Evolutionary conservation across 176 grass and related monocot genomes (phyloP).

Genomic region (Rhipidocladum racemiflorum): DNA sequence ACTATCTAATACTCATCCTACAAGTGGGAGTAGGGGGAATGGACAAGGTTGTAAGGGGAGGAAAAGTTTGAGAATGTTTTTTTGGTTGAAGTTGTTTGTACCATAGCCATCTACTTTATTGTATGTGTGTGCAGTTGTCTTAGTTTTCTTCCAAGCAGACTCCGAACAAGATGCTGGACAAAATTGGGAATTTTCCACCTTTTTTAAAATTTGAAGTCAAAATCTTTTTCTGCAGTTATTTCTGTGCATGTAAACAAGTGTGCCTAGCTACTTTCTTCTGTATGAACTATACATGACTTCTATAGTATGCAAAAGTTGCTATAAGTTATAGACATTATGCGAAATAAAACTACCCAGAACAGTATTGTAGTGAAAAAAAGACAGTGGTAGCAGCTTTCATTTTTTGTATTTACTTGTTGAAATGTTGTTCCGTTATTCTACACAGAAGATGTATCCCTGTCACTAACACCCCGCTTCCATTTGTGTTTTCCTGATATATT

Average conservation of each 20-base stretch:
- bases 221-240: background rate
- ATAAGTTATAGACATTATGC: background rate
- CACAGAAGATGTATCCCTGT: background rate
- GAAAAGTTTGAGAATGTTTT: background rate
- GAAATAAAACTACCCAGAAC: background rate
- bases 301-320: background rate
- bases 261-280: background rate
- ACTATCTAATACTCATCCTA: background rate
- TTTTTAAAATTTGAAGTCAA: background rate
- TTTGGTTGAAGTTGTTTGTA: background rate
- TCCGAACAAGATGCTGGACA: background rate
- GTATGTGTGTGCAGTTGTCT: background rate
- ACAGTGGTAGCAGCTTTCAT: background rate
- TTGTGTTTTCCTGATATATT: background rate
- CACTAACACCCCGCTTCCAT: background rate
- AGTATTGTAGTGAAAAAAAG: background rate
- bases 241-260: background rate
- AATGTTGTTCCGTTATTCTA: background rate
- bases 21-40: background rate
- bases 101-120: background rate
- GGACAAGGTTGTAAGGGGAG: background rate
- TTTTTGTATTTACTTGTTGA: background rate
- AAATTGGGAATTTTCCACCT: background rate
- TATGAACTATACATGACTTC: conserved; percentile 4
- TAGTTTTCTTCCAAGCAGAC: background rate